phyloP scores from a whole-genome alignment of 208 protist species.

The Acanthamoeba quina region DNA sequence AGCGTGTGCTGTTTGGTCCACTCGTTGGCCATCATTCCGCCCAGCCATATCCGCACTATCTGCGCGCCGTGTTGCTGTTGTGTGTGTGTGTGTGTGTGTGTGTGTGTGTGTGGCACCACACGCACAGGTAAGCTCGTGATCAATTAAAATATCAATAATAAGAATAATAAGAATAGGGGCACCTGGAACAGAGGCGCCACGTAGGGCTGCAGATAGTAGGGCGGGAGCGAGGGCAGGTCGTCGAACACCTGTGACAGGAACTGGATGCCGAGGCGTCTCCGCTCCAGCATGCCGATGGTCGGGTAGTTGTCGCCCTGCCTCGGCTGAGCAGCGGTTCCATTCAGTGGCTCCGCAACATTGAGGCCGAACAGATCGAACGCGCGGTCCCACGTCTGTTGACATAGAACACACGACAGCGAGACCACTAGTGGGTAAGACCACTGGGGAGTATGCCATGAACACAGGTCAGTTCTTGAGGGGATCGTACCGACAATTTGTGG shows the following conservation, averaged over 20 bases:
- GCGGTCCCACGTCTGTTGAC: not conserved
- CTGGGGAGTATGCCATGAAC: too few relatives aligned
- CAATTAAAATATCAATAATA: too few relatives aligned
- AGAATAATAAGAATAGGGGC: too few relatives aligned
- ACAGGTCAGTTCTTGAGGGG: not conserved
- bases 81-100: not conserved
- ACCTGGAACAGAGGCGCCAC: conserved; percentile 4
- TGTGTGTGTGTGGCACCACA: too few relatives aligned
- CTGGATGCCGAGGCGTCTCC: not conserved
- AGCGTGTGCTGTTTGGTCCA: conserved; percentile 7
- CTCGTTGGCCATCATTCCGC: not conserved
- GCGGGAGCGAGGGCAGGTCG: not conserved
- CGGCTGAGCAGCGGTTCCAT: not conserved
- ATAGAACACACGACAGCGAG: not conserved
- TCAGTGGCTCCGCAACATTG: not conserved
- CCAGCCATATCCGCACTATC: not conserved
- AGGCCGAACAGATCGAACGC: not conserved
- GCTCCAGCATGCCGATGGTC: not conserved
- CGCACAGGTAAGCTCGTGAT: too few relatives aligned
- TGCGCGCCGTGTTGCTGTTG: not conserved
- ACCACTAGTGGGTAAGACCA: too few relatives aligned
- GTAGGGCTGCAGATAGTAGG: not conserved
- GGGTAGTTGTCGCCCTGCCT: not conserved
- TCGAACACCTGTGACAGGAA: not conserved
- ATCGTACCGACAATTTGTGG: not conserved